These are phyloP conservation scores for Phytopythium sindhum DNA, from an alignment of 352 stramenopile genomes.

Conservation along the genomic window DNA sequence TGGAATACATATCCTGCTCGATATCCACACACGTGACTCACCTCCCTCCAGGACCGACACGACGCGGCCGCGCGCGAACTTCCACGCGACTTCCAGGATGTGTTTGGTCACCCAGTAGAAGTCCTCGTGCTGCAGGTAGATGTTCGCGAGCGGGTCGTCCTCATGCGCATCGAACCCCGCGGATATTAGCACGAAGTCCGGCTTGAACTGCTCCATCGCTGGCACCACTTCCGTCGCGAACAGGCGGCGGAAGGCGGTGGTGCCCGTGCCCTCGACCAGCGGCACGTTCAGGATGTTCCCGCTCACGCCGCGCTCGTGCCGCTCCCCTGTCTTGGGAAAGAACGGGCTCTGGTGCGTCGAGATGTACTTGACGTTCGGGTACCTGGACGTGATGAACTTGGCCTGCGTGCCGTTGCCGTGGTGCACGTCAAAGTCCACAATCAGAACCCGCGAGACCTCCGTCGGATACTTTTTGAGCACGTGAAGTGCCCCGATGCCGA, in stretches of 20 bases:
- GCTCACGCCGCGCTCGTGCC: conserved; percentile 28
- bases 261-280: conserved; percentile 27
- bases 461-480: conserved; percentile 62
- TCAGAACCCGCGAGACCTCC: conserved; percentile 40
- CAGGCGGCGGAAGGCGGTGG: conserved; percentile 29
- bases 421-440: conserved; percentile 82
- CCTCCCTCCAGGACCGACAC: conserved; percentile 59
- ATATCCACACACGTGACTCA: neutral
- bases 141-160: conserved; percentile 42
- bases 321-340: conserved; percentile 42
- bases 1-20: neutral
- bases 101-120: conserved; percentile 60
- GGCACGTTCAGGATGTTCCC: conserved; percentile 49
- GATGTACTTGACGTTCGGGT: conserved; percentile 37
- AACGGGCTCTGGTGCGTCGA: conserved; percentile 56
- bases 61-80: conserved; percentile 38
- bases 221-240: conserved; percentile 32
- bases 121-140: conserved; percentile 37
- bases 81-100: conserved; percentile 36
- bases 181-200: conserved; percentile 81
- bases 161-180: conserved; percentile 83
- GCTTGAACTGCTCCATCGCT: conserved; percentile 50
- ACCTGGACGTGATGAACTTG: conserved; percentile 21
- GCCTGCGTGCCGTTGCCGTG: conserved; percentile 87
- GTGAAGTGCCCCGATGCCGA: conserved; percentile 92